Evolutionary conservation across 345 rosid species (phyloP).

Genomic region (Viola odorata): DNA sequence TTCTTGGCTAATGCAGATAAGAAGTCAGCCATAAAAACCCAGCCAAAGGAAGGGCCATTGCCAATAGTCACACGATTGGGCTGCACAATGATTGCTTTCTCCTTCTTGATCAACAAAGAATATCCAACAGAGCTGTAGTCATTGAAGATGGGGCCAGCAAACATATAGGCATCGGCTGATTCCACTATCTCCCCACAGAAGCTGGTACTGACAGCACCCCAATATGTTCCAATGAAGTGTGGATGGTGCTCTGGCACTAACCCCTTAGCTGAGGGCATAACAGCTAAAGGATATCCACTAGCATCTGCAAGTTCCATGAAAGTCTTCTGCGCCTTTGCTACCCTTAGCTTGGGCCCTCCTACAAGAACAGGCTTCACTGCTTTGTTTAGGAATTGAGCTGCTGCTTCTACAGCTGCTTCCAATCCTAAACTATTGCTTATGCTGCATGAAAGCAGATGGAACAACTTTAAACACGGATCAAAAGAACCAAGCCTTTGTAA

Average conservation of each 20-base stretch:
- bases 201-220: conserved; percentile 74
- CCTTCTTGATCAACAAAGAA: conserved; percentile 62
- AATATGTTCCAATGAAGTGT: conserved; percentile 64
- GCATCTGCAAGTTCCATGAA: conserved; percentile 49
- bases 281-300: conserved; percentile 47
- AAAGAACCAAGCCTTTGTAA: not conserved
- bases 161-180: conserved; percentile 70
- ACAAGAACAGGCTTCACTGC: conserved; percentile 72
- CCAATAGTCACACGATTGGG: conserved; percentile 64
- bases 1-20: conserved; percentile 53
- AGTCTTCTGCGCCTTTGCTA: conserved; percentile 46
- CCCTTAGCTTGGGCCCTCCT: conserved; percentile 64
- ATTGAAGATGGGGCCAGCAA: conserved; percentile 69
- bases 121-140: conserved; percentile 76
- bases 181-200: conserved; percentile 67
- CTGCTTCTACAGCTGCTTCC: conserved; percentile 70
- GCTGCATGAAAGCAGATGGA: conserved; percentile 29
- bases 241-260: conserved; percentile 57
- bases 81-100: conserved; percentile 49
- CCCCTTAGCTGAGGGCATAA: conserved; percentile 73
- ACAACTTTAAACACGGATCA: not conserved
- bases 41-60: conserved; percentile 66
- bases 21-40: conserved; percentile 74
- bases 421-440: conserved; percentile 57
- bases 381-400: conserved; percentile 55